Evolutionary conservation across 371 early-diverging fungal genomes (phyloP).

Genomic region (Scutellospora calospora): DNA sequence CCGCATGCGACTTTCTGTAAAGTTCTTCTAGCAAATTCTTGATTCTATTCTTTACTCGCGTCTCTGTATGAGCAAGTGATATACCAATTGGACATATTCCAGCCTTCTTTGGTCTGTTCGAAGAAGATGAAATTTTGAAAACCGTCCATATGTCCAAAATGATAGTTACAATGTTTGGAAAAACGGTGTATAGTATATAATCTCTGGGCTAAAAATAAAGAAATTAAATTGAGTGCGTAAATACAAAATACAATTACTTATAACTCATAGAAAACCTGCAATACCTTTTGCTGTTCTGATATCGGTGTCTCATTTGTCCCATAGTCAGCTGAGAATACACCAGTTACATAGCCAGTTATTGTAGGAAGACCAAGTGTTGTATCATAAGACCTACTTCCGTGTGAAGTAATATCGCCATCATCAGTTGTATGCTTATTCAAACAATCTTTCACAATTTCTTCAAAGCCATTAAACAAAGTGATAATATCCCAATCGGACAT

Average conservation of each 20-base stretch:
- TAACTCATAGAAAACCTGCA: neutral
- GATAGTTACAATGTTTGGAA: constrained; percentile 25
- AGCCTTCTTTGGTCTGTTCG: neutral
- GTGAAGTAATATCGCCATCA: constrained; percentile 19
- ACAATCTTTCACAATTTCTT: constrained; percentile 70
- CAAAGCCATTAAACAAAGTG: constrained; percentile 69
- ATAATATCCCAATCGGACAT: constrained; percentile 61
- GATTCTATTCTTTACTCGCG: constrained; percentile 61
- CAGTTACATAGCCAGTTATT: constrained; percentile 6
- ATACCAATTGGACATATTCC: constrained; percentile 2
- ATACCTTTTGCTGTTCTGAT: constrained; percentile 42
- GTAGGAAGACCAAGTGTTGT: constrained; percentile 5
- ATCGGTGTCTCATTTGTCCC: constrained; percentile 5
- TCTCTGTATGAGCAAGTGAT: constrained; percentile 56
- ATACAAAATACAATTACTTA: neutral
- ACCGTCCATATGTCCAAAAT: constrained; percentile 41
- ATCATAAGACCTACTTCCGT: constrained; percentile 41
- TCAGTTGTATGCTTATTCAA: constrained; percentile 54
- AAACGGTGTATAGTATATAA: constrained; percentile 27
- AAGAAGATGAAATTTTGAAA: neutral
- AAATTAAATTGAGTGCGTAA: neutral
- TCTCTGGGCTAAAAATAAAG: constrained; percentile 37
- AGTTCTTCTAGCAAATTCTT: constrained; percentile 65
- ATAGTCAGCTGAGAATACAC: constrained; percentile 34
- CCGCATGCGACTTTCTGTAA: constrained; percentile 62